Evolutionary conservation across 2,329 filamentous ascomycete genomes (phyloP), one percentile per base, ranked within the genome.

Genomic region (Talaromyces sp.): DNA sequence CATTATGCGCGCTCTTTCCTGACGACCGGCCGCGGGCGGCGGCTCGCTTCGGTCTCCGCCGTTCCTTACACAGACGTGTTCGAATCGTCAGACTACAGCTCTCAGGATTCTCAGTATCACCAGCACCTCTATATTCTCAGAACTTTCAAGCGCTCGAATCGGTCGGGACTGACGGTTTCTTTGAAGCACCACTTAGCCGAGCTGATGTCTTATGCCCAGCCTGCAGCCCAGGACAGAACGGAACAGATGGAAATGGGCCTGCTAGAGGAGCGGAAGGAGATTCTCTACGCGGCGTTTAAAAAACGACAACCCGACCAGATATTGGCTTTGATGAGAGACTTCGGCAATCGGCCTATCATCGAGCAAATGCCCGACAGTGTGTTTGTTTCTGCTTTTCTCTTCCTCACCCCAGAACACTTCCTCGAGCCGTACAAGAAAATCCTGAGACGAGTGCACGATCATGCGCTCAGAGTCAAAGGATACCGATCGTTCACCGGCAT

Each of bases 361-460:
- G 67, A 70, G 58, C 68, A 66, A 5, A 70, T 92, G 25, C 80
- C 87, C 0, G 72, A 79, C 1, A 77, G 81, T 1, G 81, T 81
- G 0, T 87, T 92, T 68, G 84, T 85, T 1, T 85, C 89, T 64
- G 81, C 89, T 10, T 71, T 93, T 32, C 81, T 82, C 36, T 78
- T 81, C 5, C 73, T 92, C 9, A 85, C 90, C 61, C 88, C 89
- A 0, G 68, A 73, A 27, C 72, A 82, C 65, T 81, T 84, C 63
- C 66, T 85, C 47, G 72, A 75, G 27, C 75, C 76, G 1, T 77
- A 80, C 66, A 75, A 83, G 4, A 68, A 73, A 25, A 73, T 85
- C 19, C 77, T 82, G 58, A 70, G 74, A 22, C 72, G 81, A 13
- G 70, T 85, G 22, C 86, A 88, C 69, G 70, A 79, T 3, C 74